These are phyloP conservation scores for Moesziomyces sp. DNA, from an alignment of 1,284 basidiomycete species.

Conservation along the genomic window DNA sequence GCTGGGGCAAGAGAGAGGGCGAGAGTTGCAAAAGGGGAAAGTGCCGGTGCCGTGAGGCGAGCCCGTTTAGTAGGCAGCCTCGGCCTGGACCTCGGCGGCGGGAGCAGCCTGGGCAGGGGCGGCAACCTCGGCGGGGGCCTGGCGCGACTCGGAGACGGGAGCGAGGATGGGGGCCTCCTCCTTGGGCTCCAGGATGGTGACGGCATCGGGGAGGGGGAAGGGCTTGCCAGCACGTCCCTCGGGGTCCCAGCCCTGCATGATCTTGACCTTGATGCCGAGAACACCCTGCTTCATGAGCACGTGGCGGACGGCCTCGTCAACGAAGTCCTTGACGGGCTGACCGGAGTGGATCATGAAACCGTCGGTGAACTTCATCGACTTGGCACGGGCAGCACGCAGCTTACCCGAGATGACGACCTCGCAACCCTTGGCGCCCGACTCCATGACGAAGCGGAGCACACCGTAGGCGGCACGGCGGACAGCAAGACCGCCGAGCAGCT, in stretches of 20 bases:
- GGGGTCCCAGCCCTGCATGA: constrained; percentile 98
- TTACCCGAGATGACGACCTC: constrained; percentile 99
- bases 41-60: neutral
- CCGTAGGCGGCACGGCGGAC: constrained; percentile 99
- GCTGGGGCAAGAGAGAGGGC: constrained; percentile 45
- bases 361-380: constrained; percentile 99
- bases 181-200: constrained; percentile 87
- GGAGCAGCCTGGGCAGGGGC: constrained; percentile 41
- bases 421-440: constrained; percentile 99
- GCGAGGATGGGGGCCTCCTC: constrained; percentile 71
- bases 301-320: constrained; percentile 97
- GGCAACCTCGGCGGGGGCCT: constrained; percentile 53
- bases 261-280: constrained; percentile 99
- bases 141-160: constrained; percentile 65
- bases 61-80: constrained; percentile 55
- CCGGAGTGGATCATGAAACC: constrained; percentile 99
- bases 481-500: constrained; percentile 98
- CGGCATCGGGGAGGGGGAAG: constrained; percentile 95
- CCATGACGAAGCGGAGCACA: constrained; percentile 99
- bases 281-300: constrained; percentile 99
- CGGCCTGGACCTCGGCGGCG: constrained; percentile 55
- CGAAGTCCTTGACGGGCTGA: constrained; percentile 95
- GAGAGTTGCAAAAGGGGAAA: constrained; percentile 37
- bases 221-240: constrained; percentile 78
- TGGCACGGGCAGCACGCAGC: constrained; percentile 98